Conservation (phyloP, 202 grass and related monocot species). For the Panicum hallii region DNA sequence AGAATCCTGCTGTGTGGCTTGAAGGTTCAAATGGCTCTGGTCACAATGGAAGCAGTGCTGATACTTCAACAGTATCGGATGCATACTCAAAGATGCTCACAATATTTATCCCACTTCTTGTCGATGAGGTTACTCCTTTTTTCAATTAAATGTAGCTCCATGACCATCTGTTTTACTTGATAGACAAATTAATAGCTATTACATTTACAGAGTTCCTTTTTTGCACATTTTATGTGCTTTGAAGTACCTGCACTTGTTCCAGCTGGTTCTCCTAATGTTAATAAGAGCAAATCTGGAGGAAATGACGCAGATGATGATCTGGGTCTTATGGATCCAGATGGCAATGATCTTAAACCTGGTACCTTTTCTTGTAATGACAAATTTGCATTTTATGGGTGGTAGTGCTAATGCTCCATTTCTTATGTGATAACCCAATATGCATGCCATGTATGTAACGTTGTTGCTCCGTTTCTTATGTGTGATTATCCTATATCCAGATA, state of each 20-base stretch:
- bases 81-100: constrained; percentile 99
- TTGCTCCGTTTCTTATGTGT: constrained; percentile 34
- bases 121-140: constrained; percentile 76
- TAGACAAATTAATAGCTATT: constrained; percentile 42
- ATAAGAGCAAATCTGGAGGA: constrained; percentile 60
- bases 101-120: constrained; percentile 99
- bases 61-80: constrained; percentile 93
- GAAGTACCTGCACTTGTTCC: constrained; percentile 97
- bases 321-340: constrained; percentile 86
- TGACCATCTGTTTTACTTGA: constrained; percentile 29
- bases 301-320: constrained; percentile 76
- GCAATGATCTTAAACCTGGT: constrained; percentile 87
- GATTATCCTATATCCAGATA: constrained; percentile 64
- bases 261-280: constrained; percentile 68
- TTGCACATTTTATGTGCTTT: constrained; percentile 99
- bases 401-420: constrained; percentile 16
- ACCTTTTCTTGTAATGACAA: constrained; percentile 40
- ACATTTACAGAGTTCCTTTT: constrained; percentile 90
- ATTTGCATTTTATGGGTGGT: neutral
- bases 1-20: constrained; percentile 93
- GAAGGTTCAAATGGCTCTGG: constrained; percentile 81
- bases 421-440: constrained; percentile 8
- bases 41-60: constrained; percentile 65
- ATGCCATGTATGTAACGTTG: neutral
- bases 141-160: constrained; percentile 2